Percentiles rank a stretch among this genome's conserved stretches.
Conservation (phyloP, 2,329 filamentous ascomycete genomes). For the Alternaria novae-zelandiae region DNA sequence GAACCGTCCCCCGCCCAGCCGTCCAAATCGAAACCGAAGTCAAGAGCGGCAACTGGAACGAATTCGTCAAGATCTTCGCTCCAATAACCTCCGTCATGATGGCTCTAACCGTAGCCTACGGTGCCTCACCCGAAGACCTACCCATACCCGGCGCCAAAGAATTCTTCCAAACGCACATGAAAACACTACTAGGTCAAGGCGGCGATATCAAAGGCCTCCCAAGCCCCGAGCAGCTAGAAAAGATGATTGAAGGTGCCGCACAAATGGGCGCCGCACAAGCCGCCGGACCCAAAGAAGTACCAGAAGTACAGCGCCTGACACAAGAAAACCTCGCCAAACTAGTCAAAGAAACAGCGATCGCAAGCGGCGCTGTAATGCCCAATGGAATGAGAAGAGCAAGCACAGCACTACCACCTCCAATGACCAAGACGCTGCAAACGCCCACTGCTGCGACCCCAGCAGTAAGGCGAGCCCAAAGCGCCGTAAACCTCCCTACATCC, state of each 20-base stretch:
- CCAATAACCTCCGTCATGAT: conserved; percentile 59
- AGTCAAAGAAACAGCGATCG: conserved; percentile 48
- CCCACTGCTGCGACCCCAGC: conserved; percentile 15
- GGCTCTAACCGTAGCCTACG: conserved; percentile 54
- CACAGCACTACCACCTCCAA: conserved; percentile 35
- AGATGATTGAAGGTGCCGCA: conserved; percentile 46
- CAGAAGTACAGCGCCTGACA: conserved; percentile 40
- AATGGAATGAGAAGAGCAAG: conserved; percentile 37
- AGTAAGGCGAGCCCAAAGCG: conserved; percentile 34
- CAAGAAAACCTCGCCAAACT: conserved; percentile 47
- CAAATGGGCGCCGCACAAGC: conserved; percentile 41
- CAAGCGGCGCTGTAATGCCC: conserved; percentile 43
- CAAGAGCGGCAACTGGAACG: conserved; percentile 58
- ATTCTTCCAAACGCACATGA: conserved; percentile 46
- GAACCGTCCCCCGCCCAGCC: conserved; percentile 44
- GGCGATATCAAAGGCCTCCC: conserved; percentile 44
- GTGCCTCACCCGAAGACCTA: conserved; percentile 44
- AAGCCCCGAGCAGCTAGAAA: conserved; percentile 44
- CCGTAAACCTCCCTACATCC: conserved; percentile 24
- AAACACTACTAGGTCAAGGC: conserved; percentile 35
- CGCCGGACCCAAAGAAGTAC: conserved; percentile 32
- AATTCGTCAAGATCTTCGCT: conserved; percentile 60
- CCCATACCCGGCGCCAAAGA: conserved; percentile 43
- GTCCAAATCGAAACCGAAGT: conserved; percentile 57
- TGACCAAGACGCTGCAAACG: conserved; percentile 29